A percentile compares a stretch with the other conserved stretches of the same genome.
phyloP scores from a whole-genome alignment of 2,329 filamentous ascomycete species.

The Tolypocladium endophyticum region DNA sequence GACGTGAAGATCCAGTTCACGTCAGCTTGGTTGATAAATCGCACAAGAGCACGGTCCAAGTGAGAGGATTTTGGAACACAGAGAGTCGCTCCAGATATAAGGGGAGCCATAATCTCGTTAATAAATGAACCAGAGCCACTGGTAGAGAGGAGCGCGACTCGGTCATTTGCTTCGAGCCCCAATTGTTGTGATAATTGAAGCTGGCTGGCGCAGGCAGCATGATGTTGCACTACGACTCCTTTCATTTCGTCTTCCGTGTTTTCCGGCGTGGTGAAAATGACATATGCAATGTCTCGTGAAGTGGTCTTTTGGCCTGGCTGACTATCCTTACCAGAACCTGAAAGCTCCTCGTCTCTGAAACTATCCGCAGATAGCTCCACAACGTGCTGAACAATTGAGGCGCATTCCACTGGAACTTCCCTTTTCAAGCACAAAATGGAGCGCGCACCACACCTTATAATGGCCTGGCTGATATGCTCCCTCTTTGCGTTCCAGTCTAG shows the following conservation, averaged over 20 bases:
- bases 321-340: no score
- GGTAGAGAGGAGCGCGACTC: background rate
- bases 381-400: background rate
- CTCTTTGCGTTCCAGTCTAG: slow-evolving; percentile 20
- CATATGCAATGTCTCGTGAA: background rate
- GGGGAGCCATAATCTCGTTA: background rate
- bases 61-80: background rate
- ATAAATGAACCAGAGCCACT: background rate
- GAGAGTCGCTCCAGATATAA: background rate
- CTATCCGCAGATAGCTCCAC: background rate
- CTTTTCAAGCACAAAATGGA: background rate
- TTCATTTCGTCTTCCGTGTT: slow-evolving; percentile 5
- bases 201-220: background rate
- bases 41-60: background rate
- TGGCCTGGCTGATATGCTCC: slow-evolving; percentile 3
- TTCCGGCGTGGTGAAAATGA: slow-evolving; percentile 7
- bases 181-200: background rate
- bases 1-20: background rate
- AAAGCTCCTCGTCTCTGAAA: background rate
- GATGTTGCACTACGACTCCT: slow-evolving; percentile 7
- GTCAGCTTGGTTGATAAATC: background rate
- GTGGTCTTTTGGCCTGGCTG: background rate
- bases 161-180: background rate
- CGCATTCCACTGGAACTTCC: background rate
- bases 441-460: background rate